Base-by-base conservation (phyloP, 1,284 basidiomycete species). In the Bjerkandera adusta region DNA sequence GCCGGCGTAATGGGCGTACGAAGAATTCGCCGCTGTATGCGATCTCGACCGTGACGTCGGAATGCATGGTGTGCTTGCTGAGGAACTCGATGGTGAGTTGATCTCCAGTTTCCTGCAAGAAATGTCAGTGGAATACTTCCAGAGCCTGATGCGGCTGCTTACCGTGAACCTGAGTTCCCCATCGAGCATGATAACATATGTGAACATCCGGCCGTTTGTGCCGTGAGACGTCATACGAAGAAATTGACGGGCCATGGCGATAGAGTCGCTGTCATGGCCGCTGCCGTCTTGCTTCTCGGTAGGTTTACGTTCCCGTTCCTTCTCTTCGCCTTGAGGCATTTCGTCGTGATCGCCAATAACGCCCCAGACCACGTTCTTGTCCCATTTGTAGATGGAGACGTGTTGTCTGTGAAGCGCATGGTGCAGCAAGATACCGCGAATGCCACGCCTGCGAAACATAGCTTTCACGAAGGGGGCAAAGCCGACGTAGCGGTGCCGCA, bases 21-120 rank as follows among this genome's bases (percentile, higher is more conserved):
- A 70, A 66, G 52, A 70, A 69, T 43, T 69, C 68, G 27, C 68
- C 68, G 24, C 65, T 64, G 50, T 56, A 68, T 3, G 67, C 66
- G 38, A 70, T 61, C 39, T 67, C 64, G 46, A 58, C 34, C n/a
- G 70, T 61, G 11, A 72, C 71, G 53, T 75, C 69, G 25, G 72
- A 68, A 56, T 77, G 75, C 73, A 75, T 75, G n/a, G 69, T 71
- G 53, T 76, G 73, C 52, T 77, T 77, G 58, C 67, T 70, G 26
- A 77, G 60, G 47, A 75, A 58, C 45, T 73, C 68, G 43, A 75
- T 71, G 1, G 70, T 65, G 54, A 76, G 72, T 57, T 75, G 69
- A 44, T 71, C 68, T 1, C 75, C 73, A 1, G 75, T 77, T 65
- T 76, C 72, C 44, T 61, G 43, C 10, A 12, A 18, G 12, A 13